These are phyloP conservation scores for Sonneratia alba DNA, from an alignment of 345 rosid species.

Conservation along the genomic window DNA sequence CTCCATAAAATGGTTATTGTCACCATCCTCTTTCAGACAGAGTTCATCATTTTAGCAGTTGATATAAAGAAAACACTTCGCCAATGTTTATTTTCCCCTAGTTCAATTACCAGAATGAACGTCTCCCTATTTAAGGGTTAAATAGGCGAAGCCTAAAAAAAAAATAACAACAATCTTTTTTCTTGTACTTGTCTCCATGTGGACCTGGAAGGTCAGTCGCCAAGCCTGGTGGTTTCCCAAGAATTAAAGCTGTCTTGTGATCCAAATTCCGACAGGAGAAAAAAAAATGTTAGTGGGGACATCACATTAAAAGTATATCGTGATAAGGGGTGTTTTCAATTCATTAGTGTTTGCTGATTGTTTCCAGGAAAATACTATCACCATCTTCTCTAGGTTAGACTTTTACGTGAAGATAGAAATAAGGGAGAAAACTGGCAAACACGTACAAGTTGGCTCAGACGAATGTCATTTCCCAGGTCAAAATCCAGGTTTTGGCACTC, in stretches of 20 bases:
- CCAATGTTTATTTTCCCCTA: too few relatives aligned
- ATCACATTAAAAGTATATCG: not conserved
- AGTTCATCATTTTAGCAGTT: not conserved
- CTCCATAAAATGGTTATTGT: not conserved
- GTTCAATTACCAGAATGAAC: too few relatives aligned
- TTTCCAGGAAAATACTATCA: not conserved
- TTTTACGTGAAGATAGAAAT: not conserved
- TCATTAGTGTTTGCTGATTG: not conserved
- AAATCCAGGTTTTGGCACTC: conserved; percentile 61
- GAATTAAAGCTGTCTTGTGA: conserved; percentile 85
- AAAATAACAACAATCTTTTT: not conserved
- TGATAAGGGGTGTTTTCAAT: not conserved
- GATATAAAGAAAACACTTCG: not conserved
- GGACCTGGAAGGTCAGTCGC: conserved; percentile 9
- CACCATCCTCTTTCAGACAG: not conserved
- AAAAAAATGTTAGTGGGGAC: not conserved
- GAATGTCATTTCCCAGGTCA: conserved; percentile 80
- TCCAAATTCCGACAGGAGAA: conserved; percentile 61
- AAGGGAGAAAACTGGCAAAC: not conserved
- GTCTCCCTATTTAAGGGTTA: not conserved
- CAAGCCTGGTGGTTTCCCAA: conserved; percentile 49
- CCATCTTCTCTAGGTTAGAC: not conserved
- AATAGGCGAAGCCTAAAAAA: not conserved
- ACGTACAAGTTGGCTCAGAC: conserved; percentile 88
- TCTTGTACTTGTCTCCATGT: not conserved